Evolutionary conservation across 1,139 yeast species (phyloP), one percentile per base, ranked within the genome.

Genomic region (Yamadazyma mexicana): DNA sequence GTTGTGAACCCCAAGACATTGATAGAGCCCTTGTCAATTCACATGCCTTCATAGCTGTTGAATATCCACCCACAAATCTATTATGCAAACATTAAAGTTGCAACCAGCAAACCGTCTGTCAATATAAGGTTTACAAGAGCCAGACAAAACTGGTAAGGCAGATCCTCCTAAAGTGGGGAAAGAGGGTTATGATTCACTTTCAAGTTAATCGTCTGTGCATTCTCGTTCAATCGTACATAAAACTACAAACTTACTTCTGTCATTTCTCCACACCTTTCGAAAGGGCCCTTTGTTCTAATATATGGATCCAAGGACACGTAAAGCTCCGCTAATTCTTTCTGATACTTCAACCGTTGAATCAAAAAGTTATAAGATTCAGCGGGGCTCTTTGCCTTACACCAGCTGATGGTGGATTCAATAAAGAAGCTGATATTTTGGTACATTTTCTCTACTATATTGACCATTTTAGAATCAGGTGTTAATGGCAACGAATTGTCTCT

Each of bases 281-380:
- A 83, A 25, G 76, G 61, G 18, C 85, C 75, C 52, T 85, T 77
- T 26, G 84, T 77, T 55, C 96, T 78, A 33, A 85, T 60, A 52
- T 82, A 86, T 1, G 91, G 88, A 55, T 88, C 96, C 40, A 83
- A 59, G 33, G 62, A 57, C 56, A 73, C 67, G 61, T 83, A 88
- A 55, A 84, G 83, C 23, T 65, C 59, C 14, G 76, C 64, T 33
- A 87, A 55, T 45, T 74, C 62, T 28, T 61, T 62, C 35, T 83
- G 79, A 17, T 81, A 37, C 15, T 63, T 61, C 26, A 75, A 62
- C 61, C 84, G 79, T 48, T 73, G 71, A 16, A 57, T 59, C 55
- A 74, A 62, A 42, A 59, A 64, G 35, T 63, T 61, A 27, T 66
- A 61, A 37, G 75, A 70, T 11, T 66, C 73, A n/a, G 66, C 69